A percentile compares a stretch with the other conserved stretches of the same genome.
Evolutionary conservation across 1,139 yeast species (phyloP).

Genomic region (Geotrichum carabidarum): DNA sequence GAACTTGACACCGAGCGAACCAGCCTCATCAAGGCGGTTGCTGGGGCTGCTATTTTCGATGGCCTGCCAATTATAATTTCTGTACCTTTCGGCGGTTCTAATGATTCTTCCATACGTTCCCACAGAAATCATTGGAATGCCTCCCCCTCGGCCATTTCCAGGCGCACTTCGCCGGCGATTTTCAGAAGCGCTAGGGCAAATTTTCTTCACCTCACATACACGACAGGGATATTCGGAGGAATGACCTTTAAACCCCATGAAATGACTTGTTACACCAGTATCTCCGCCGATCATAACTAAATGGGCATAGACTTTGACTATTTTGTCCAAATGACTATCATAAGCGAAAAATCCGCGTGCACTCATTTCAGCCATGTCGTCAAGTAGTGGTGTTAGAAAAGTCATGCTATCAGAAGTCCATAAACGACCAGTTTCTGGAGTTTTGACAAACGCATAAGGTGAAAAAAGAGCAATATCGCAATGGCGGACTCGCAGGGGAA

Average conservation of each 20-base stretch:
- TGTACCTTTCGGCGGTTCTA: background rate
- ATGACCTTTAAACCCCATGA: background rate
- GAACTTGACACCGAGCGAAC: background rate
- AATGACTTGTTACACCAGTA: background rate
- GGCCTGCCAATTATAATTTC: background rate
- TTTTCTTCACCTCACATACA: background rate
- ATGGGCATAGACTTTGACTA: background rate
- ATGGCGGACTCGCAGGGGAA: background rate
- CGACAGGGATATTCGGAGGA: background rate
- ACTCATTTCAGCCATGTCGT: background rate
- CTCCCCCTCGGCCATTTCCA: background rate
- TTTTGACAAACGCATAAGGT: background rate
- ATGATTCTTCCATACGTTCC: background rate
- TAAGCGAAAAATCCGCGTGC: background rate
- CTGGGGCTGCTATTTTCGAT: background rate
- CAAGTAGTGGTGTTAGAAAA: background rate
- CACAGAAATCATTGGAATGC: background rate
- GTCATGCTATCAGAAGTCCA: background rate
- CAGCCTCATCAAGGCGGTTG: background rate
- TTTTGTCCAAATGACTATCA: background rate
- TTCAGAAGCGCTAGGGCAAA: too few species aligned
- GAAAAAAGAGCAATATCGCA: background rate
- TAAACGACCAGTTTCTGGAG: background rate
- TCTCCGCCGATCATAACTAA: background rate
- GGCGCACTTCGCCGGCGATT: too few species aligned